Evolutionary conservation across 2,329 filamentous ascomycete species (phyloP).

Genomic region (Microdochium nivale): DNA sequence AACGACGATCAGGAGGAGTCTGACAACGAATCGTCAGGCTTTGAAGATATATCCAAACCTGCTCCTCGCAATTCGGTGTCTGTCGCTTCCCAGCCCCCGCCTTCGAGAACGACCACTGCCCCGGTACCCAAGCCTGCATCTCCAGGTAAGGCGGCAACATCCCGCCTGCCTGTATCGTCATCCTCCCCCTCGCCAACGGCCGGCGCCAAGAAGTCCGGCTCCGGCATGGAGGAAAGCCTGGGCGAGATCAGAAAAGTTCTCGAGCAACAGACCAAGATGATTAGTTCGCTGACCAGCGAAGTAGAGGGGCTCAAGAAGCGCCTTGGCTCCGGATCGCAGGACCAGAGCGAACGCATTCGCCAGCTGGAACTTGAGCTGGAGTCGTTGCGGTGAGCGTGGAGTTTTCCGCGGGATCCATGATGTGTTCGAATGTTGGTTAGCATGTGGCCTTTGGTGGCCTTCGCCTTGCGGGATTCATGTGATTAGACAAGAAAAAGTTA

Average conservation of each 20-base stretch:
- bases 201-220: slow-evolving; percentile 30
- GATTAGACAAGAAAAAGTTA: neutral
- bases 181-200: slow-evolving; percentile 23
- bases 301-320: slow-evolving; percentile 76
- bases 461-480: neutral
- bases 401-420: neutral
- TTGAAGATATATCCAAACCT: slow-evolving; percentile 77
- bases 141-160: slow-evolving; percentile 30
- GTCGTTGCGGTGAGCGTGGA: slow-evolving; percentile 40
- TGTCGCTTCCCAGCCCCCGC: slow-evolving; percentile 16
- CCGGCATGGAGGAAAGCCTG: slow-evolving; percentile 57
- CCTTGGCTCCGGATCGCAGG: slow-evolving; percentile 49
- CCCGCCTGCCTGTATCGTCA: slow-evolving; percentile 13
- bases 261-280: slow-evolving; percentile 68
- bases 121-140: slow-evolving; percentile 32
- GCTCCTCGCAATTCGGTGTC: slow-evolving; percentile 45
- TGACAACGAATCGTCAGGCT: slow-evolving; percentile 66
- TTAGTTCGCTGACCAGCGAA: slow-evolving; percentile 59
- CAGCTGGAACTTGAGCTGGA: slow-evolving; percentile 62
- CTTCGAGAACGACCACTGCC: slow-evolving; percentile 27
- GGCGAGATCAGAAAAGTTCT: slow-evolving; percentile 71
- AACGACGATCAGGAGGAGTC: slow-evolving; percentile 61
- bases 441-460: neutral
- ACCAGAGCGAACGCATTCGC: slow-evolving; percentile 60
- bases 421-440: neutral